phyloP scores from a whole-genome alignment of 139 green algal species.

The Mychonastes homosphaera region DNA sequence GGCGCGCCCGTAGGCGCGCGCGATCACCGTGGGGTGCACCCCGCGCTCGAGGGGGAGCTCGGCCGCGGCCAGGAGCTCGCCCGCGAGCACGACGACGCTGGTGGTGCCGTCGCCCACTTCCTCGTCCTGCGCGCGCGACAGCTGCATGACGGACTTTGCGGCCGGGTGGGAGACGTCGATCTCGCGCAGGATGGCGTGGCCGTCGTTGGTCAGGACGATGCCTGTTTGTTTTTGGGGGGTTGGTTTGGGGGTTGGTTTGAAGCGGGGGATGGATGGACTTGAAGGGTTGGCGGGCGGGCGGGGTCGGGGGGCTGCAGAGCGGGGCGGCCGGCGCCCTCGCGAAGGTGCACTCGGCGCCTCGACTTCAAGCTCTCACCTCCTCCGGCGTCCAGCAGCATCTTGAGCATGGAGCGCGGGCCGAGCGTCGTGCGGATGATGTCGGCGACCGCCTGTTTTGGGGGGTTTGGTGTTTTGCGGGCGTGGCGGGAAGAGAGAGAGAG shows the following conservation, averaged over 20 bases:
- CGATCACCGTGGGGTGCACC: conserved; percentile 95
- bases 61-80: conserved; percentile 83
- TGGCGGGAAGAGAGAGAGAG: too few species aligned
- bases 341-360: background rate
- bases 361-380: conserved; percentile 45
- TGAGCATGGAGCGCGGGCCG: conserved; percentile 93
- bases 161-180: conserved; percentile 96
- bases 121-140: conserved; percentile 94
- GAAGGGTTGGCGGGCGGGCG: background rate
- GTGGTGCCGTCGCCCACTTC: conserved; percentile 99
- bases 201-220: conserved; percentile 98
- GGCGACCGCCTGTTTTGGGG: conserved; percentile 64
- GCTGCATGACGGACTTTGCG: conserved; percentile 98
- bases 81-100: conserved; percentile 95
- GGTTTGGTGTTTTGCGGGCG: background rate
- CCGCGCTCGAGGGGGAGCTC: conserved; percentile 88
- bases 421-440: conserved; percentile 97
- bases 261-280: too few species aligned
- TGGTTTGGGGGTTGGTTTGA: too few species aligned
- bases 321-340: background rate
- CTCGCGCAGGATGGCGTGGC: conserved; percentile 95
- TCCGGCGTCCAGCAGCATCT: conserved; percentile 97
- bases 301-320: background rate
- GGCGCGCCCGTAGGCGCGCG: conserved; percentile 70
- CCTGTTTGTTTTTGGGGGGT: conserved; percentile 32